Evolutionary conservation across 352 stramenopile genomes (phyloP).

Genomic region (Phytophthora chlamydospora): DNA sequence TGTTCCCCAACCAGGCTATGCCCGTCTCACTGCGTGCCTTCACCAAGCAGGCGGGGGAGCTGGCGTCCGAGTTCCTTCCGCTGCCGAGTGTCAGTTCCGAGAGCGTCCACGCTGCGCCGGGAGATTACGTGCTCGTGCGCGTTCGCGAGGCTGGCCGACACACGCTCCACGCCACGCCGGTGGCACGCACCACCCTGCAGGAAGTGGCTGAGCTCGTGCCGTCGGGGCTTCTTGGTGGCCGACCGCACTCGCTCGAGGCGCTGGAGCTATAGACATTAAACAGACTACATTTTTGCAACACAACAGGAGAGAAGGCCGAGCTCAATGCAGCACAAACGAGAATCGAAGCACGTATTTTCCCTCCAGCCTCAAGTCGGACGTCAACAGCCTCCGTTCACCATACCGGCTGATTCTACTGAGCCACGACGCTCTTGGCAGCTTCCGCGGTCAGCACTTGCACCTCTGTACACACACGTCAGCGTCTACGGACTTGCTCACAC

Average conservation of each 20-base stretch:
- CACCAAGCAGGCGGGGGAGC: conserved; percentile 36
- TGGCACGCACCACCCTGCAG: conserved; percentile 76
- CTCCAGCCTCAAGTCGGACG: not conserved
- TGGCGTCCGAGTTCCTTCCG: conserved; percentile 54
- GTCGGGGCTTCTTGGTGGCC: conserved; percentile 57
- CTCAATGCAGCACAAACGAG: conserved; percentile 12
- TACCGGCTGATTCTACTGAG: conserved; percentile 34
- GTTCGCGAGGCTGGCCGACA: conserved; percentile 83
- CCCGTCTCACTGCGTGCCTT: conserved; percentile 59
- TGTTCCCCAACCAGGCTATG: conserved; percentile 74
- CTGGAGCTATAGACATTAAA: conserved; percentile 43
- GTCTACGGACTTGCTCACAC: no score
- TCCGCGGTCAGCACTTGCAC: conserved; percentile 84
- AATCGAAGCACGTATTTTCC: conserved; percentile 23
- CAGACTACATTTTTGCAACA: conserved; percentile 21
- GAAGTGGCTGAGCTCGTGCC: conserved; percentile 66
- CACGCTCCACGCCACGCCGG: conserved; percentile 82
- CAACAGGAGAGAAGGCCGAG: not conserved
- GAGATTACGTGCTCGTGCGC: conserved; percentile 87
- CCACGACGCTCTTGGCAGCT: conserved; percentile 63
- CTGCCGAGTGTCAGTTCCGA: conserved; percentile 41
- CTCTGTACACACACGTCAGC: conserved; percentile 38
- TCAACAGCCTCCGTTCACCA: conserved; percentile 8
- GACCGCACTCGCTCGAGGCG: conserved; percentile 46
- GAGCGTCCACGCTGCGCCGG: conserved; percentile 54